Conservation (phyloP, 1,139 yeast genomes). For the Pneumocystis sp. region DNA sequence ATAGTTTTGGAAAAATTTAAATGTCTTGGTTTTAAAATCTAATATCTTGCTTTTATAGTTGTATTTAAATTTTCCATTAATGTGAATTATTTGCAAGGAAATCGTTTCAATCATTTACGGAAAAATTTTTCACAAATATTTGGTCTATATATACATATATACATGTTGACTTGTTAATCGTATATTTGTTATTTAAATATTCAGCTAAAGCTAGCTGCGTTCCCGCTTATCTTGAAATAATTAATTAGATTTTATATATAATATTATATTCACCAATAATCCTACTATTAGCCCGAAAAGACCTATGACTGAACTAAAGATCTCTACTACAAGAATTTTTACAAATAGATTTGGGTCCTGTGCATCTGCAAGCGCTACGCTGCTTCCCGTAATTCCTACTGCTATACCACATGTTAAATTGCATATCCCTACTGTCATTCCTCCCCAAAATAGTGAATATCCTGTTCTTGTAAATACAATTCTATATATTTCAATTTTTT, state of each 20-base stretch:
- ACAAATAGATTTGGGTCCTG: constrained; percentile 92
- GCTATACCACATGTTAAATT: constrained; percentile 94
- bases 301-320: constrained; percentile 92
- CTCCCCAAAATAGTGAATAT: constrained; percentile 94
- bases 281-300: constrained; percentile 36
- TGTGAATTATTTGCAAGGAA: no score
- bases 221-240: not conserved
- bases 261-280: constrained; percentile 5
- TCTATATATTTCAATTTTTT: constrained; percentile 21
- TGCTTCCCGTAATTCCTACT: constrained; percentile 94
- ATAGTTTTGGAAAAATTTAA: not conserved
- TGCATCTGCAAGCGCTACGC: constrained; percentile 96
- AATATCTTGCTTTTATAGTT: no score
- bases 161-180: not conserved
- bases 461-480: constrained; percentile 13
- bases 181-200: not conserved
- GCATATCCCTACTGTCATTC: constrained; percentile 83
- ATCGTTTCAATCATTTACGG: not conserved
- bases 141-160: no score
- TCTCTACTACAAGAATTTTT: constrained; percentile 85
- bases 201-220: not conserved
- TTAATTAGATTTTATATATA: not conserved
- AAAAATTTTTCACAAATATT: no score
- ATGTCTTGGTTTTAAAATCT: not conserved
- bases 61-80: not conserved